These are phyloP conservation scores for Cystobasidium slooffiae DNA, from an alignment of 1,284 basidiomycete genomes.

Conservation along the genomic window DNA sequence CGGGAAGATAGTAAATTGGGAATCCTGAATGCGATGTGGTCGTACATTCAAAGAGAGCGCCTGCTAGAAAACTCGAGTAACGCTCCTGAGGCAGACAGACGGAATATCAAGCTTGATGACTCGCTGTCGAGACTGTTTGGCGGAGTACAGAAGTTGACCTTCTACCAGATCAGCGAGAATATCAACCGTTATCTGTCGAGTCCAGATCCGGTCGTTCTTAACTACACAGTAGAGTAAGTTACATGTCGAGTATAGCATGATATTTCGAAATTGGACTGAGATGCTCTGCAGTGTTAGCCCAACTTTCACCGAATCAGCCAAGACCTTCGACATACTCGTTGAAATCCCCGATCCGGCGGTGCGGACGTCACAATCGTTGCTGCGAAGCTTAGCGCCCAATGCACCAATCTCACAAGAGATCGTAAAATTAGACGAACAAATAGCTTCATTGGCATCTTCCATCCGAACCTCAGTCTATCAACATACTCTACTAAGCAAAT, in stretches of 20 bases:
- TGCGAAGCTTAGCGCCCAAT: slow-evolving; percentile 36
- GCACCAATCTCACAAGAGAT: slow-evolving; percentile 62
- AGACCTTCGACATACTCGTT: slow-evolving; percentile 84
- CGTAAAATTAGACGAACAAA: slow-evolving; percentile 69
- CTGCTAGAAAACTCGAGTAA: slow-evolving; percentile 75
- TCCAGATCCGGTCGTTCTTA: slow-evolving; percentile 82
- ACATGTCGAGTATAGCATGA: too few species aligned
- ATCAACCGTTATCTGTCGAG: slow-evolving; percentile 77
- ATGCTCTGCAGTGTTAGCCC: neutral
- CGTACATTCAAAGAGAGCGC: slow-evolving; percentile 84
- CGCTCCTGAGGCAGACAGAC: slow-evolving; percentile 66
- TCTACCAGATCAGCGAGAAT: slow-evolving; percentile 81
- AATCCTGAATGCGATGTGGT: slow-evolving; percentile 84
- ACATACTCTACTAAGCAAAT: slow-evolving; percentile 80
- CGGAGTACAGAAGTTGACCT: slow-evolving; percentile 64
- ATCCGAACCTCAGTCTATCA: slow-evolving; percentile 85
- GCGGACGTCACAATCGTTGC: slow-evolving; percentile 64
- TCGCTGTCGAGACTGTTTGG: slow-evolving; percentile 69
- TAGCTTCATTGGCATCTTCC: slow-evolving; percentile 60
- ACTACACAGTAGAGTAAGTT: slow-evolving; percentile 68
- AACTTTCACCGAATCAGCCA: slow-evolving; percentile 54
- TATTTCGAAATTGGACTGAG: too few species aligned
- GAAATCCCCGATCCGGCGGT: slow-evolving; percentile 80
- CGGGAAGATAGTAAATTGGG: slow-evolving; percentile 85
- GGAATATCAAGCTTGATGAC: slow-evolving; percentile 76